A percentile compares a stretch with the other conserved stretches of the same genome.
phyloP scores from a whole-genome alignment of 148 eudicot species.

The Arctostaphylos glauca region DNA sequence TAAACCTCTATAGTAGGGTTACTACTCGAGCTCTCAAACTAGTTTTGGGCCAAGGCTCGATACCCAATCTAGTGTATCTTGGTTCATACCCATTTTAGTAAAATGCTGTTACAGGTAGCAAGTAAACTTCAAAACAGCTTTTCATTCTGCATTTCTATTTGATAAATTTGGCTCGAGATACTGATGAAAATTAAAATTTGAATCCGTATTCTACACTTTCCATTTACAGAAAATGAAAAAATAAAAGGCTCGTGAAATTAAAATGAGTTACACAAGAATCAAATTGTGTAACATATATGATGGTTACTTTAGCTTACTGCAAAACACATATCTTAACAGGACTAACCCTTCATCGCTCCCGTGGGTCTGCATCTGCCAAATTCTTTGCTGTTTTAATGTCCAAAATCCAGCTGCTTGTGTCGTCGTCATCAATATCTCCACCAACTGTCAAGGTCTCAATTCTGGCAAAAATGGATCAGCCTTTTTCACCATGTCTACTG shows the following conservation, averaged over 20 bases:
- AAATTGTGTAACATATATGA: neutral
- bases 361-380: neutral
- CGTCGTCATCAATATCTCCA: slow-evolving; percentile 27
- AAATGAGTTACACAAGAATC: neutral
- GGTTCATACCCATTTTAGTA: neutral
- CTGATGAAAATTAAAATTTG: neutral
- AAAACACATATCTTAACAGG: neutral
- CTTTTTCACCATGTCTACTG: slow-evolving; percentile 47
- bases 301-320: neutral
- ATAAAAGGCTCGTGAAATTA: neutral
- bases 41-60: neutral
- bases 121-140: neutral
- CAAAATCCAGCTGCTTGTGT: slow-evolving; percentile 28
- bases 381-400: slow-evolving; percentile 16
- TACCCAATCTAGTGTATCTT: neutral
- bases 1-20: slow-evolving; percentile 32
- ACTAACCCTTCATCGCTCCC: neutral
- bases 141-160: neutral
- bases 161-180: neutral
- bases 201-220: neutral
- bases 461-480: slow-evolving; percentile 33
- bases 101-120: neutral
- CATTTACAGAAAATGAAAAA: neutral
- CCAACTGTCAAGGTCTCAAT: slow-evolving; percentile 29
- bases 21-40: neutral